Base-by-base conservation (phyloP, 176 grass and related monocot species). In the Thalia dealbata region DNA sequence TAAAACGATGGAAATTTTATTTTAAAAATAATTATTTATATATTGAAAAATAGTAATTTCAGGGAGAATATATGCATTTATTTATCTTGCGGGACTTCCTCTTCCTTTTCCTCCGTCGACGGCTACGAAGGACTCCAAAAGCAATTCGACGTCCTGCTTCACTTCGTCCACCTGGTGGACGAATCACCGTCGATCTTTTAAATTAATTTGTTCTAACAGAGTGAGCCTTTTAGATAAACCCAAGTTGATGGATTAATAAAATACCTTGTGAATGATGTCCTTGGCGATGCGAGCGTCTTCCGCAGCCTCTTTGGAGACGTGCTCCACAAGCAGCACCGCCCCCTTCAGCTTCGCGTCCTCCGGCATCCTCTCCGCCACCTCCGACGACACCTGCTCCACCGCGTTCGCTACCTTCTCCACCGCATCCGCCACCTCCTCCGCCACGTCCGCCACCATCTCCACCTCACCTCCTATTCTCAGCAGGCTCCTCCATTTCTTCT, bases 191-290 rank as follows among this genome's bases (percentile, higher is more conserved):
- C 21, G 23, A 63, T 63, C n/a, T n/a, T n/a, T n/a, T n/a, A n/a
- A n/a, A n/a, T n/a, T n/a, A n/a, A n/a, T n/a, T n/a, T n/a, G n/a
- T n/a, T n/a, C n/a, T n/a, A n/a, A n/a, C n/a, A n/a, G n/a, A n/a
- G n/a, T n/a, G n/a, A n/a, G n/a, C n/a, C n/a, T n/a, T n/a, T n/a
- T n/a, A n/a, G n/a, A n/a, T n/a, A n/a, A n/a, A n/a, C n/a, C 21
- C 1, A 63, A 26, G 19, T 14, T 15, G 12, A 3, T 65, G 12
- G 44, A 45, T 44, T 13, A 8, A 10, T 14, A 22, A 18, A 52
- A 30, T 15, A 7, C 88, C 88, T 91, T 88, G 26, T 87, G 81
- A 78, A 96, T 79, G 24, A 96, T 89, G 63, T 91, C 77, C 9
- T 75, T 72, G 2, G 87, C 88, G 43, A 80, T 71, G 30, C 78